Evolutionary conservation across 768 basidiomycete species (phyloP).

Genomic region (Mycena pura): DNA sequence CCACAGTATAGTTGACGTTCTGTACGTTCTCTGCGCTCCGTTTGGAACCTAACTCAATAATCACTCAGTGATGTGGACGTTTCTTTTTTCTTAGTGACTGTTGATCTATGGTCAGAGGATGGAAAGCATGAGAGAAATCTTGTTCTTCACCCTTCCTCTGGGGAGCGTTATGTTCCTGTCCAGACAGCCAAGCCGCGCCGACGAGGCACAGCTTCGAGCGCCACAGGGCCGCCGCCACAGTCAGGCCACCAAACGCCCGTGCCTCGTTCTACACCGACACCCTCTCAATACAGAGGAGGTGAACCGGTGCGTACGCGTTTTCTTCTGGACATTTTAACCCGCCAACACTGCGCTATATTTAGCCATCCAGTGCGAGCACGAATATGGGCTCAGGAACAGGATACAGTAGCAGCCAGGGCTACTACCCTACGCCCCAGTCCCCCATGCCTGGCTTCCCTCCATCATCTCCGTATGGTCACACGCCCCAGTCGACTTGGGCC

Average conservation of each 20-base stretch:
- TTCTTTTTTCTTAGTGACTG: conserved; percentile 89
- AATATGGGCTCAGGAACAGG: conserved; percentile 41
- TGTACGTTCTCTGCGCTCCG: conserved; percentile 56
- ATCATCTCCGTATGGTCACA: conserved; percentile 47
- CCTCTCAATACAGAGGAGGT: conserved; percentile 50
- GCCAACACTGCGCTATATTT: neutral
- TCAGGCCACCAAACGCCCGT: conserved; percentile 56
- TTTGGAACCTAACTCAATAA: conserved; percentile 16
- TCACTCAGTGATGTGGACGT: conserved; percentile 76
- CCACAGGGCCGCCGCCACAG: conserved; percentile 39
- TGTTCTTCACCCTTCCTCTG: conserved; percentile 84
- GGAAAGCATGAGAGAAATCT: conserved; percentile 87
- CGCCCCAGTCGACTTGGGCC: conserved; percentile 60
- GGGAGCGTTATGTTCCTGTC: conserved; percentile 73
- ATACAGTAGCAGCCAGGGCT: conserved; percentile 48
- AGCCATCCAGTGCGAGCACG: conserved; percentile 33
- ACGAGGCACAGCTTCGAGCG: conserved; percentile 44
- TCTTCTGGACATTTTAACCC: neutral
- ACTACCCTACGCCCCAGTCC: conserved; percentile 50
- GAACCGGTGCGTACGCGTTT: conserved; percentile 49
- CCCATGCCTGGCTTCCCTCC: conserved; percentile 53
- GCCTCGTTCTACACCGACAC: conserved; percentile 54
- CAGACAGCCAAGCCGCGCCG: conserved; percentile 50
- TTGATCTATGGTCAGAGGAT: conserved; percentile 92
- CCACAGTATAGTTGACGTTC: conserved; percentile 70